phyloP scores from a whole-genome alignment of 371 early-diverging fungal genomes.

The Apophysomyces trapeziformis region DNA sequence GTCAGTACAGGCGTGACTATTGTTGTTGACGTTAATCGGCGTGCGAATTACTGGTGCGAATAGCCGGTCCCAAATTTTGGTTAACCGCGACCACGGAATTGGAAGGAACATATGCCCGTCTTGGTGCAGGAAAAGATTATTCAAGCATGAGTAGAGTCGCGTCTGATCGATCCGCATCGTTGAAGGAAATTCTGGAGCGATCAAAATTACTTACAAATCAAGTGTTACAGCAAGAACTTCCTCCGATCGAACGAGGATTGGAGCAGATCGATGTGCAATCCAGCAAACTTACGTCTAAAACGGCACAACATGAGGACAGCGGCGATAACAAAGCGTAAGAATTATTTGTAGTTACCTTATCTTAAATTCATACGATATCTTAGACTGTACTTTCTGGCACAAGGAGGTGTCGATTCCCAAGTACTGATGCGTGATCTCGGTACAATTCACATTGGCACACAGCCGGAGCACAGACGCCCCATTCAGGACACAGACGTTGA shows the following conservation, averaged over 20 bases:
- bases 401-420: conserved; percentile 50
- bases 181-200: conserved; percentile 42
- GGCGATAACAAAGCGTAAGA: conserved; percentile 44
- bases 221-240: conserved; percentile 37
- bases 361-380: neutral
- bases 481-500: conserved; percentile 52
- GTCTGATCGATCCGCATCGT: conserved; percentile 22
- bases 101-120: too few species aligned
- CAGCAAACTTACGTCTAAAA: conserved; percentile 29
- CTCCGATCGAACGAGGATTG: conserved; percentile 45
- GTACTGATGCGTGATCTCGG: conserved; percentile 47
- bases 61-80: too few species aligned
- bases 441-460: conserved; percentile 44
- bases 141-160: neutral
- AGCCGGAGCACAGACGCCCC: conserved; percentile 42
- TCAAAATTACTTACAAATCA: conserved; percentile 39
- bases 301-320: conserved; percentile 22
- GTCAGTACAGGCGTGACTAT: too few species aligned
- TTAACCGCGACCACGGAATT: too few species aligned
- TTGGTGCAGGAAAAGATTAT: too few species aligned
- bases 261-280: conserved; percentile 46
- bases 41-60: too few species aligned
- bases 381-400: conserved; percentile 52
- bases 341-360: neutral
- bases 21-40: too few species aligned